Evolutionary conservation across 176 grass and related monocot species (phyloP).

Genomic region (Rhipidocladum racemiflorum): DNA sequence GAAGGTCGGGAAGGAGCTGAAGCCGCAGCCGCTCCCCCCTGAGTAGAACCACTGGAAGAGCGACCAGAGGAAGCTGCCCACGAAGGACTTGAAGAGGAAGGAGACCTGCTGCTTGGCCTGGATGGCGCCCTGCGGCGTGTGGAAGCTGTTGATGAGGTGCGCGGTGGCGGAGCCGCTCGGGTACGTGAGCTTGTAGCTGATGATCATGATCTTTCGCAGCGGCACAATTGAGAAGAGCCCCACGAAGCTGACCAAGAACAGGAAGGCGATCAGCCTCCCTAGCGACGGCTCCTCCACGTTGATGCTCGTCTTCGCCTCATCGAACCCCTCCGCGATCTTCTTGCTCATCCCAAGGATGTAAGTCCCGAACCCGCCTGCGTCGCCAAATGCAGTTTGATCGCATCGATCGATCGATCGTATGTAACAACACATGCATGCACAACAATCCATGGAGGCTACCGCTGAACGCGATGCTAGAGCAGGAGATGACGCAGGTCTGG

Average conservation of each 20-base stretch:
- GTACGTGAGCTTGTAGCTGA: slow-evolving; percentile 58
- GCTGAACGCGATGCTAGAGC: slow-evolving; percentile 54
- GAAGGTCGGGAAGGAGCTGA: slow-evolving; percentile 54
- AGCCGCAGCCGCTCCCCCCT: slow-evolving; percentile 19
- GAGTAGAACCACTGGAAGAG: slow-evolving; percentile 71
- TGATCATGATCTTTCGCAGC: slow-evolving; percentile 45
- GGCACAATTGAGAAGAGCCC: slow-evolving; percentile 43
- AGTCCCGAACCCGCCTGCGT: slow-evolving; percentile 44
- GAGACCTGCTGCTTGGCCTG: slow-evolving; percentile 54
- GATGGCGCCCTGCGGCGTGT: slow-evolving; percentile 53
- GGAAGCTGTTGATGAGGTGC: slow-evolving; percentile 74
- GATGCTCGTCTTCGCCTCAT: slow-evolving; percentile 39
- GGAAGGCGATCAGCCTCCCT: slow-evolving; percentile 46
- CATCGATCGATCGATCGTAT: no score
- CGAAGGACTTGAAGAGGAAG: slow-evolving; percentile 56
- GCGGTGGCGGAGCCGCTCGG: slow-evolving; percentile 54
- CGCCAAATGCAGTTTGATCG: no score
- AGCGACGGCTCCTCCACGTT: slow-evolving; percentile 52
- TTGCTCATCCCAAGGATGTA: slow-evolving; percentile 59
- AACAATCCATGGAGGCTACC: background rate
- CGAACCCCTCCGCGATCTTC: slow-evolving; percentile 43
- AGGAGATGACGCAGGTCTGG: slow-evolving; percentile 72
- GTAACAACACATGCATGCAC: no score
- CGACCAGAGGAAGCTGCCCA: slow-evolving; percentile 51
- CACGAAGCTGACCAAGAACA: slow-evolving; percentile 51